Evolutionary conservation across 75 land plant species (phyloP).

Genomic region (Cupressus sempervirens): DNA sequence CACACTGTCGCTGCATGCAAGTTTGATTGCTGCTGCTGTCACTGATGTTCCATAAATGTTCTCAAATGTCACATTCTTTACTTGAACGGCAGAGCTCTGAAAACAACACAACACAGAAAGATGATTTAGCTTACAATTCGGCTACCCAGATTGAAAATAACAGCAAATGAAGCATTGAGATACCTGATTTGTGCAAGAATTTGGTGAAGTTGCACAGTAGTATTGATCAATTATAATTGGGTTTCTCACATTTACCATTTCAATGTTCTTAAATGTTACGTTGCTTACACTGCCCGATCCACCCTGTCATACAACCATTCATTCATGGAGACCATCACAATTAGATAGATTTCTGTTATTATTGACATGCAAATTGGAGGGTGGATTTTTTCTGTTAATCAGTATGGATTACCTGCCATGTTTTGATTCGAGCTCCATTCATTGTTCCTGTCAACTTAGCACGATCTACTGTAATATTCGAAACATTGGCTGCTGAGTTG

Average conservation of each 20-base stretch:
- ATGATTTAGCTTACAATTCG: not conserved
- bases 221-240: conserved; percentile 36
- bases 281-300: conserved; percentile 20
- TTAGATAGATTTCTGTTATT: not conserved
- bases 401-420: conserved; percentile 74
- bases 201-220: conserved; percentile 18
- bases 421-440: conserved; percentile 79
- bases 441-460: conserved; percentile 45
- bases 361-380: not conserved
- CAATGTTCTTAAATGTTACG: conserved; percentile 13
- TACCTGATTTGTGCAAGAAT: conserved; percentile 1
- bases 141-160: too few relatives aligned
- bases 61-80: conserved; percentile 26
- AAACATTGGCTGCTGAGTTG: conserved; percentile 40
- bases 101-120: not conserved
- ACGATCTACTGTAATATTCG: conserved; percentile 42
- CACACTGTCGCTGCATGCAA: conserved; percentile 39
- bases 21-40: conserved; percentile 22
- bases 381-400: not conserved
- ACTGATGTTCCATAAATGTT: conserved; percentile 43
- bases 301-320: conserved; percentile 11
- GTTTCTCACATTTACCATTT: conserved; percentile 14
- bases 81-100: conserved; percentile 42
- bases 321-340: not conserved
- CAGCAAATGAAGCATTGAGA: not conserved